A percentile compares a stretch with the other conserved stretches of the same genome.
These are phyloP conservation scores for Trypethelium eluteriae DNA, from an alignment of 495 filamentous ascomycete species.

Conservation along the genomic window DNA sequence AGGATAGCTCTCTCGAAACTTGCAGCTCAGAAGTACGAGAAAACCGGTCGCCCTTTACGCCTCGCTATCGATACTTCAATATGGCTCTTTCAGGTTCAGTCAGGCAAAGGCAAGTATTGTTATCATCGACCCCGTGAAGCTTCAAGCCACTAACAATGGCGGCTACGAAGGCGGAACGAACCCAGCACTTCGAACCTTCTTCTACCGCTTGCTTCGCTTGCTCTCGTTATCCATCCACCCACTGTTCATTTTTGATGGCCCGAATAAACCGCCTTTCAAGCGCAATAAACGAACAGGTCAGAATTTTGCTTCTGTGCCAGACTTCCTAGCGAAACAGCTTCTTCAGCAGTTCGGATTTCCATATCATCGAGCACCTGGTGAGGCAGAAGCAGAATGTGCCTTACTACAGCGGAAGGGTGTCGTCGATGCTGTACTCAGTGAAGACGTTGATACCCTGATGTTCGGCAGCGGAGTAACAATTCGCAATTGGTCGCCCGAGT, in stretches of 20 bases:
- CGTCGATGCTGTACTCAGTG: slow-evolving; percentile 91
- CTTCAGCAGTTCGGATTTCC: slow-evolving; percentile 80
- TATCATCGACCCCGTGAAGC: background rate
- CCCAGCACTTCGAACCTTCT: slow-evolving; percentile 84
- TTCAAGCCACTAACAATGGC: slow-evolving; percentile 7
- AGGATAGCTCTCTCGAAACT: slow-evolving; percentile 78
- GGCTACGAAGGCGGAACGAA: slow-evolving; percentile 62
- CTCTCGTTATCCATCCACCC: slow-evolving; percentile 74
- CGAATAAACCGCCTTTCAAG: slow-evolving; percentile 84
- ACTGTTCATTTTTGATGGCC: slow-evolving; percentile 93
- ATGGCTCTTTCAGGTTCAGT: slow-evolving; percentile 92
- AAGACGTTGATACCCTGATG: slow-evolving; percentile 98
- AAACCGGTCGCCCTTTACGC: slow-evolving; percentile 63
- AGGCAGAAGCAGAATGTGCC: slow-evolving; percentile 96
- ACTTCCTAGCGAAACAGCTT: slow-evolving; percentile 57
- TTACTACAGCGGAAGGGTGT: slow-evolving; percentile 72
- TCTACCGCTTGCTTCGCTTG: slow-evolving; percentile 82
- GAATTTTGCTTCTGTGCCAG: slow-evolving; percentile 40
- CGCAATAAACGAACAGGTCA: slow-evolving; percentile 54
- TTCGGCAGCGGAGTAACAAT: slow-evolving; percentile 76
- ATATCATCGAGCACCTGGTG: slow-evolving; percentile 80
- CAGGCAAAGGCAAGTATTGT: slow-evolving; percentile 44
- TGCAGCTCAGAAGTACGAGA: slow-evolving; percentile 64
- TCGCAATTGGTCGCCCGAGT: slow-evolving; percentile 77
- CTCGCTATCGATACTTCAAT: slow-evolving; percentile 94